These are phyloP conservation scores for Hemileia vastatrix DNA, from an alignment of 1,284 basidiomycete genomes.

Conservation along the genomic window DNA sequence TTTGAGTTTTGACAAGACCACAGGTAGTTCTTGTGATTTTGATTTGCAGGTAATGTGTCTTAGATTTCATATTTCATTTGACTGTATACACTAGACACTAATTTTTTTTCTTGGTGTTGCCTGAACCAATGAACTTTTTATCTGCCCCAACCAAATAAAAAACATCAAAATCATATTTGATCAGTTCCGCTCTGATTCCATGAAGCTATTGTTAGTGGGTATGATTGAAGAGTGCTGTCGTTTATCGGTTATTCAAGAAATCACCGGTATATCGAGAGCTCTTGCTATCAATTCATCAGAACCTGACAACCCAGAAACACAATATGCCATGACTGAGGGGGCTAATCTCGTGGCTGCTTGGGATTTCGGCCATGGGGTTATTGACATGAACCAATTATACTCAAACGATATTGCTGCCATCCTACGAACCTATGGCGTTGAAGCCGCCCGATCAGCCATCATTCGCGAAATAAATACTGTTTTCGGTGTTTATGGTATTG, in stretches of 20 bases:
- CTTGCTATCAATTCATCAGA: constrained; percentile 21
- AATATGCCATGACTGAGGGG: constrained; percentile 55
- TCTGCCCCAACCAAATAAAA: no score
- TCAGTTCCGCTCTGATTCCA: constrained; percentile 54
- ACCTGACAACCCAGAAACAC: constrained; percentile 15
- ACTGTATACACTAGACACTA: no score
- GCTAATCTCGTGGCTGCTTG: constrained; percentile 88
- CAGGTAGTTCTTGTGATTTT: constrained; percentile 14
- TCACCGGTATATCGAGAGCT: constrained; percentile 57
- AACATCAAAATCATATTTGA: no score
- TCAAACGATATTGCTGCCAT: constrained; percentile 95
- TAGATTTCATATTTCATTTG: no score
- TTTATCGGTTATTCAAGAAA: constrained; percentile 74
- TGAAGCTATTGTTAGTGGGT: constrained; percentile 83
- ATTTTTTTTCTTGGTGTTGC: no score
- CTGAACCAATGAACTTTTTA: no score
- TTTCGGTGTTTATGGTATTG: constrained; percentile 95
- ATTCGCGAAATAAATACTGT: constrained; percentile 73
- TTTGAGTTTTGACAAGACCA: constrained; percentile 14
- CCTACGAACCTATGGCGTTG: constrained; percentile 65
- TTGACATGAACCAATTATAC: constrained; percentile 73
- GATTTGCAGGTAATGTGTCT: constrained; percentile 19
- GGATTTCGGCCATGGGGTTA: constrained; percentile 67
- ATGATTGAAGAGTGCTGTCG: constrained; percentile 76
- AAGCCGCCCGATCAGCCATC: constrained; percentile 47